Conservation (phyloP, 2,329 filamentous ascomycete genomes). For the Chaetothyriales sp. region DNA sequence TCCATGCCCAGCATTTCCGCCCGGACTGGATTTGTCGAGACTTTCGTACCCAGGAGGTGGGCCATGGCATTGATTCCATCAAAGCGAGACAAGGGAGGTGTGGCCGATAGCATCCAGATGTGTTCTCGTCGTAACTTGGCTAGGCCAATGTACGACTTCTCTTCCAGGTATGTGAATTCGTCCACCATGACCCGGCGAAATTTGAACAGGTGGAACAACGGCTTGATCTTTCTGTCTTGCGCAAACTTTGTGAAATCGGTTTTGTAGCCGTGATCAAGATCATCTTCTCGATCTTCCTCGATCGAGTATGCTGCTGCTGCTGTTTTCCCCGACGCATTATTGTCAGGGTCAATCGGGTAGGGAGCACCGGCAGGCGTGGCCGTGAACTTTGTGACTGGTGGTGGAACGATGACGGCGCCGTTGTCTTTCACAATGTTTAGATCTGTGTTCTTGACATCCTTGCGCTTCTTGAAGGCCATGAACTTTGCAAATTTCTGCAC, state of each 20-base stretch:
- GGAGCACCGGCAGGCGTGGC: not conserved
- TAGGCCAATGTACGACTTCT: conserved; percentile 29
- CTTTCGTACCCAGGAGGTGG: conserved; percentile 37
- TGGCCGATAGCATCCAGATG: conserved; percentile 49
- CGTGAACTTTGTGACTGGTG: not conserved
- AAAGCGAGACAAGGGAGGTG: conserved; percentile 43
- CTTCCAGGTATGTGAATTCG: conserved; percentile 45
- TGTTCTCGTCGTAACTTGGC: conserved; percentile 35
- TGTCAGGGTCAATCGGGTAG: not conserved
- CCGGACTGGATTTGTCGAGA: conserved; percentile 28
- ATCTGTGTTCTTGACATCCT: not conserved
- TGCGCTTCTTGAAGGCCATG: conserved; percentile 3
- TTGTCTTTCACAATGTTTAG: not conserved
- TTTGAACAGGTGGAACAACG: conserved; percentile 43
- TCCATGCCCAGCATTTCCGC: not conserved
- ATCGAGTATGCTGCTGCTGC: conserved; percentile 2
- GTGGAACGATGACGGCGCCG: not conserved
- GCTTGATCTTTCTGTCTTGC: conserved; percentile 19
- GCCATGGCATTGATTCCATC: conserved; percentile 46
- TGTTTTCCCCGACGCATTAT: not conserved
- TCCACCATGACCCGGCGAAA: conserved; percentile 49
- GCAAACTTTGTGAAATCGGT: conserved; percentile 8
- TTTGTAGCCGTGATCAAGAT: conserved; percentile 1
- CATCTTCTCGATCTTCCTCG: conserved; percentile 1
- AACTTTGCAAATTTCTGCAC: conserved; percentile 1